Evolutionary conservation across 225 moss, liverwort and hornwort species (phyloP), one percentile per base, ranked within the genome.

Genomic region (Rhytidiadelphus loreus): DNA sequence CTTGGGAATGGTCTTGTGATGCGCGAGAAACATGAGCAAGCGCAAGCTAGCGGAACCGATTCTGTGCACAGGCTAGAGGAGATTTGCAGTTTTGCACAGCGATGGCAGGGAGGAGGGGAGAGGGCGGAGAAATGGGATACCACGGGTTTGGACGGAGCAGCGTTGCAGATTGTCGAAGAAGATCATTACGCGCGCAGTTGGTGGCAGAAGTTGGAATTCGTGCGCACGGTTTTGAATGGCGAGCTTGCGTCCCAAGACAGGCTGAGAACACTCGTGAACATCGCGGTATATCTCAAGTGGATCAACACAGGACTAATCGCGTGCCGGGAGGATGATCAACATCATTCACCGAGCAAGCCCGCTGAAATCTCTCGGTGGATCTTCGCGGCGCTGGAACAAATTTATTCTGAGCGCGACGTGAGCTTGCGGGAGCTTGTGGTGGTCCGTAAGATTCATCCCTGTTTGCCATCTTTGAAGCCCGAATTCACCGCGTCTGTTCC

Each of bases 181-280:
- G 97, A 98, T 85, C 88, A 86, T 50, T 75, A 53, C 41, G 93
- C 97, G 44, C 88, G 92, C 44, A 97, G 91, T 52, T 98, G 97
- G 97, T 97, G 95, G 97, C 95, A 92, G 26, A 98, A 96, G 92
- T 86, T 98, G 88, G 98, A 95, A 71, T 92, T 95, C 7, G 96
- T 93, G 57, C 89, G 92, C 17, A 72, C 84, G 12, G 88, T 96
- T 81, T 82, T 98, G 69, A 93, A 91, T 20, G 87, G 90, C 56
- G 91, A 95, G 57, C 71, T 91, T 71, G 93, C 87, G 23, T 92
- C 78, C 46, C 88, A 93, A 58, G 91, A 96, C 32, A 93, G 95
- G 68, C 74, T 98, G 78, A 91, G 92, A 84, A 65, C 90, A 25
- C 92, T 98, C 28, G 93, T 97, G 8, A 94, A 93, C 75, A 79